A percentile compares a stretch with the other conserved stretches of the same genome.
Conservation (phyloP, 2,329 filamentous ascomycete species). For the Colletotrichum sp. region DNA sequence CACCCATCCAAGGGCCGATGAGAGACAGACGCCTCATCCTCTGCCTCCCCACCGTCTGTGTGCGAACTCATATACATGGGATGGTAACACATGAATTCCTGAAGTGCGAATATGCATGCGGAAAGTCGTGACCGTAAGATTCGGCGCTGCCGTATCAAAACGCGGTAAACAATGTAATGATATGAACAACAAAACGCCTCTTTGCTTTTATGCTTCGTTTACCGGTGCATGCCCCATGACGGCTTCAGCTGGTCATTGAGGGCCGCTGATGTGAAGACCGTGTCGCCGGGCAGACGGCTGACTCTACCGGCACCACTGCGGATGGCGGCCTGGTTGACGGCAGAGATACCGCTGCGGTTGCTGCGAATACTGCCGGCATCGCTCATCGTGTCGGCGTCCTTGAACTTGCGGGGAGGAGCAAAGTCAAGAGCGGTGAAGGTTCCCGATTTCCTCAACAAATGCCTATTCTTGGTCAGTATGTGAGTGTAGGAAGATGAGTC, state of each 20-base stretch:
- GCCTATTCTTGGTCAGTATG: slow-evolving; percentile 46
- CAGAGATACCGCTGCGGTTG: slow-evolving; percentile 80
- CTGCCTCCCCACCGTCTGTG: background rate
- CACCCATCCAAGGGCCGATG: background rate
- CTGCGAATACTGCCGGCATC: slow-evolving; percentile 70
- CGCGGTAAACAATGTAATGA: slow-evolving; percentile 17
- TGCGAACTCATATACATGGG: slow-evolving; percentile 16
- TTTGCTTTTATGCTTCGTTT: slow-evolving; percentile 18
- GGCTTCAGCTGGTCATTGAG: slow-evolving; percentile 67
- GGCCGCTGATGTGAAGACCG: slow-evolving; percentile 78
- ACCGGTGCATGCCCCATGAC: slow-evolving; percentile 59
- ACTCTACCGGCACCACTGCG: slow-evolving; percentile 85
- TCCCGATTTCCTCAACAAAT: slow-evolving; percentile 76
- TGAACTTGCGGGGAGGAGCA: slow-evolving; percentile 77
- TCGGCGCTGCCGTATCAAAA: slow-evolving; percentile 21
- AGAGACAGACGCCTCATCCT: background rate
- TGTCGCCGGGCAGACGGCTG: slow-evolving; percentile 80
- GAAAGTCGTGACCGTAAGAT: slow-evolving; percentile 18
- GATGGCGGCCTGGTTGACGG: slow-evolving; percentile 71
- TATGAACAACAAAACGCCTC: slow-evolving; percentile 17
- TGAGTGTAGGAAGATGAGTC: background rate
- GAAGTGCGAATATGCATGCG: slow-evolving; percentile 9
- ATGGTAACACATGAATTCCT: background rate
- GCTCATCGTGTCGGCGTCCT: slow-evolving; percentile 64
- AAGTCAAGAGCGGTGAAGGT: slow-evolving; percentile 85